Base-by-base conservation (phyloP, 768 basidiomycete genomes). In the Suillus brevipes region DNA sequence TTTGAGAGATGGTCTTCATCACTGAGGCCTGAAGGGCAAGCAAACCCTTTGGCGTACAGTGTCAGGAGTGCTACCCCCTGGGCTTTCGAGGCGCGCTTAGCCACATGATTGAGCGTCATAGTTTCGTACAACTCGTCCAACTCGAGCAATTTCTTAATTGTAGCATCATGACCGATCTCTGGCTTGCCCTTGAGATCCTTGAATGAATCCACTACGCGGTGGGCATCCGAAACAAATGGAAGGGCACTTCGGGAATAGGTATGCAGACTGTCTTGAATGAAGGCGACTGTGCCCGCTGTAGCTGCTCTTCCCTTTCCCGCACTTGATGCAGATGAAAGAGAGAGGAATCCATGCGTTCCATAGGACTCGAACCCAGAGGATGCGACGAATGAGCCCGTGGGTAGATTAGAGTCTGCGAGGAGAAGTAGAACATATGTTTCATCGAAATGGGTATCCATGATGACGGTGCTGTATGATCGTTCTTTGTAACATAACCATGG, bases 361-460 rank as follows among this genome's bases (percentile, higher is more conserved):
- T 88, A 95, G 6, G 95, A 94, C 72, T 99, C 97, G 65, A 99
- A 84, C 2, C 97, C 97, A 3, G 93, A 86, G 1, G 95, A 97
- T 0, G 96, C 93, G 65, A 98, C 93, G 75, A 99, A 99, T 1
- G 97, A 91, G 42, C 97, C 97, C 0, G 97, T 99, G 2, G 97
- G 97, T 4, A 99, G 87, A 76, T 97, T 98, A 66, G 93, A 92
- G 79, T 97, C 95, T 0, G 92, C 85, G 50, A 97, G 84, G 42
- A 96, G 82, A 45, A 95, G 85, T 20, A 94, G 81, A 37, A 94
- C 78, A 75, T 91, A 92, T 0, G 84, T 80, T 72, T 91, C 89
- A 73, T 77, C 76, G 75, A 78, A 76, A 73, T 76, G 72, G 76
- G 79, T 77, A 71, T 70, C 70, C 68, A 69, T 71, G 23, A 69